Conservation (phyloP, 805 yeast genomes). For the Suhomyces sp. region DNA sequence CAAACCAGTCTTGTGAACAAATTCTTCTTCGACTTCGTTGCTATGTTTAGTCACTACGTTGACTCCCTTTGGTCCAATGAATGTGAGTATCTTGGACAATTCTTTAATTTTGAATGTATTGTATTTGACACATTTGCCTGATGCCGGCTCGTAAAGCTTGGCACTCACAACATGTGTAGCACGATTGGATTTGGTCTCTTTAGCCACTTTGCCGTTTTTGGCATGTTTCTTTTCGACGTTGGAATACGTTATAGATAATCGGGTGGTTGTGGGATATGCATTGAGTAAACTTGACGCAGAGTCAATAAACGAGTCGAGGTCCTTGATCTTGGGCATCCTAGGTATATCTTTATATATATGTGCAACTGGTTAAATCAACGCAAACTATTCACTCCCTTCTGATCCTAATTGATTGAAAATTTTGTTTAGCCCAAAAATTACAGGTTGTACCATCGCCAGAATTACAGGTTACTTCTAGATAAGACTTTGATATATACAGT, state of each 20-base stretch:
- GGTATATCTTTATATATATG: not conserved
- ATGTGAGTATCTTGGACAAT: constrained; percentile 66
- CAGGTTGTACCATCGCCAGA: not conserved
- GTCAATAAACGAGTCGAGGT: constrained; percentile 28
- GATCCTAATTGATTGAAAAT: not conserved
- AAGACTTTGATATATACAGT: too few species aligned
- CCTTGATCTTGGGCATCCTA: constrained; percentile 8
- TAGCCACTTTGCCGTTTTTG: constrained; percentile 8
- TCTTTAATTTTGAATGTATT: constrained; percentile 66
- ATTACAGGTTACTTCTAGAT: too few species aligned
- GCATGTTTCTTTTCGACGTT: constrained; percentile 25
- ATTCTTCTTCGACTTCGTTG: constrained; percentile 8
- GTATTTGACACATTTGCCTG: constrained; percentile 60
- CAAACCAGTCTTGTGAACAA: constrained; percentile 29
- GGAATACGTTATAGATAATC: constrained; percentile 36
- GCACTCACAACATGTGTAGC: constrained; percentile 43
- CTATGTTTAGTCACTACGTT: constrained; percentile 24
- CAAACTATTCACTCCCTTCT: too few species aligned
- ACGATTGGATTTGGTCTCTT: constrained; percentile 11
- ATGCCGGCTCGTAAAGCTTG: constrained; percentile 62
- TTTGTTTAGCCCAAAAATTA: not conserved
- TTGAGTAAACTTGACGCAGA: constrained; percentile 29
- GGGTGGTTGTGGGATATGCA: constrained; percentile 35
- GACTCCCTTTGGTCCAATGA: constrained; percentile 70
- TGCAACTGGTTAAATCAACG: too few species aligned